Evolutionary conservation across 768 basidiomycete genomes (phyloP).

Genomic region (Auricularia sp.): DNA sequence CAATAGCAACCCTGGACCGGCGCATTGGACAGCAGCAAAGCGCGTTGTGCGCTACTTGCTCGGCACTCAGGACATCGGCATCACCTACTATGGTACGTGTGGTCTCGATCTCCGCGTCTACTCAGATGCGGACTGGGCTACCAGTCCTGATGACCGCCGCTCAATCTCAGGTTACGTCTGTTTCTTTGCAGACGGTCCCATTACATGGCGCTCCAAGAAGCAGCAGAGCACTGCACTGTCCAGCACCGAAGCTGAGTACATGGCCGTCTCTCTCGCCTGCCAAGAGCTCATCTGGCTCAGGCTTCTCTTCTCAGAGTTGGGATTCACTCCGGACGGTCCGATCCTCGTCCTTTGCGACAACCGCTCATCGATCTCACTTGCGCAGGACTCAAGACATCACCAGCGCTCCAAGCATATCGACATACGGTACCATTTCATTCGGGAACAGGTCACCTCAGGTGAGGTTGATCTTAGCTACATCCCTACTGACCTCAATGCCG

Average conservation of each 20-base stretch:
- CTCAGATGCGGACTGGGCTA: conserved; percentile 15
- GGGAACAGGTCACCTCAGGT: conserved; percentile 9
- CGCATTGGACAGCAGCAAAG: conserved; percentile 3
- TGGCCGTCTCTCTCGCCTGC: conserved; percentile 9
- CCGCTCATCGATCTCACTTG: conserved; percentile 8
- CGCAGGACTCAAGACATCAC: conserved; percentile 12
- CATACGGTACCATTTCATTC: conserved; percentile 14
- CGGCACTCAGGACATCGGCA: not conserved
- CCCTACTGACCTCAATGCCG: conserved; percentile 9
- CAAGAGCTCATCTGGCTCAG: conserved; percentile 6
- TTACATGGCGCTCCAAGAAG: conserved; percentile 13
- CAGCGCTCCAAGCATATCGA: conserved; percentile 17
- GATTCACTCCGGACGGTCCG: not conserved
- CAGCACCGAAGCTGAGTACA: conserved; percentile 17
- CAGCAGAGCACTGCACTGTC: conserved; percentile 14
- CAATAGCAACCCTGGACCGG: not conserved
- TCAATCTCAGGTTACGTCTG: conserved; percentile 14
- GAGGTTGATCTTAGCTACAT: conserved; percentile 8
- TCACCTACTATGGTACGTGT: not conserved
- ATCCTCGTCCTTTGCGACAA: conserved; percentile 10
- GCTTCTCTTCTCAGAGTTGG: conserved; percentile 3
- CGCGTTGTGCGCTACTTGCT: conserved; percentile 1
- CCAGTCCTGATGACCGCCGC: conserved; percentile 9
- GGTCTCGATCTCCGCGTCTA: conserved; percentile 6
- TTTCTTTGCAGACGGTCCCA: conserved; percentile 9